These are phyloP conservation scores for Fusarium verticillioides DNA, from an alignment of 2,329 filamentous ascomycete species.

Conservation along the genomic window DNA sequence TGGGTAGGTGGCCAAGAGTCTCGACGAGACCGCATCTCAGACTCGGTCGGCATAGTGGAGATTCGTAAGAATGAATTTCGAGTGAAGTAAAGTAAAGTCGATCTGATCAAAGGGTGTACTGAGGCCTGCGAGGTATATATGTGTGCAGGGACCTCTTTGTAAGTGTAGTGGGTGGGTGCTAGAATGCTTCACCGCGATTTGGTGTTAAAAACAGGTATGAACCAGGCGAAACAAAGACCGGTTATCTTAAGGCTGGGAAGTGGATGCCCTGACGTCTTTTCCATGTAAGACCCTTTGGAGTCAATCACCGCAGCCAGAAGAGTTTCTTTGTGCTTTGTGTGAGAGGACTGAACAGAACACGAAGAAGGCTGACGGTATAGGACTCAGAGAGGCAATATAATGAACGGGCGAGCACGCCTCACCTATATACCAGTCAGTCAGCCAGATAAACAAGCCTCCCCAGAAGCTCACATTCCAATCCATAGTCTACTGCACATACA, in stretches of 20 bases:
- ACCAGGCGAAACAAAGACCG: conserved; percentile 35
- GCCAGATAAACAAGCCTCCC: conserved; percentile 2
- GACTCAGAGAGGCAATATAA: conserved; percentile 2
- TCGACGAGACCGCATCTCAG: conserved; percentile 49
- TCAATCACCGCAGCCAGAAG: conserved; percentile 40
- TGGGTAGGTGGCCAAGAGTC: conserved; percentile 66
- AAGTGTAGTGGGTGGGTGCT: conserved; percentile 32
- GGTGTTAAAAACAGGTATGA: conserved; percentile 28
- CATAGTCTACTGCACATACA: conserved; percentile 15
- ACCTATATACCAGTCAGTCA: conserved; percentile 37
- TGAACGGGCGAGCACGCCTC: conserved; percentile 19
- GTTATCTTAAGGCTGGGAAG: conserved; percentile 35
- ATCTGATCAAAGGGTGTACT: conserved; percentile 10
- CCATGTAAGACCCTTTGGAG: conserved; percentile 33
- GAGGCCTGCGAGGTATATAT: conserved; percentile 8
- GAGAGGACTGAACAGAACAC: conserved; percentile 15
- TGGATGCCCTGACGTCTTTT: conserved; percentile 34
- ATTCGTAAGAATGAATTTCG: not conserved
- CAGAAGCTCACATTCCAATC: conserved; percentile 29
- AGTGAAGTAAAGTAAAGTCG: not conserved
- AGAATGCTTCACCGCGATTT: conserved; percentile 30
- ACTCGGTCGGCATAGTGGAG: conserved; percentile 50
- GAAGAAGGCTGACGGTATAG: conserved; percentile 25
- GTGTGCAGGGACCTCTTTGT: conserved; percentile 17
- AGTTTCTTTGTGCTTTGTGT: conserved; percentile 12